Base-by-base conservation (phyloP, 2,329 filamentous ascomycete species). In the Xylaria sp. region DNA sequence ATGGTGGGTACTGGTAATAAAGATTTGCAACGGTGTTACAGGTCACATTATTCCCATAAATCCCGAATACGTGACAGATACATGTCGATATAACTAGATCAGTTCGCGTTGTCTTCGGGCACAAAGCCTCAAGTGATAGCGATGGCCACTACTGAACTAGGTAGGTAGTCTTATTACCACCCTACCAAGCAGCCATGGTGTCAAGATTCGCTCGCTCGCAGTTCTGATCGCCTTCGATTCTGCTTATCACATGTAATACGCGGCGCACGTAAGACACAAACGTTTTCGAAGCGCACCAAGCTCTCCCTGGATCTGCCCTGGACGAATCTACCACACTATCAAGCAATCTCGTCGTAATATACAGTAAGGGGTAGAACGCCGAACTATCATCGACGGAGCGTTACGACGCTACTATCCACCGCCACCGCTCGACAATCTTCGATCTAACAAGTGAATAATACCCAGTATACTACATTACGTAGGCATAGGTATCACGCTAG, bases 371-470 rank as follows among this genome's bases (percentile, higher is more conserved):
- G 24, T 27, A 27, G 24, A 27, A 27, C 24, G 24, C 24, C 24
- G 24, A 27, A 27, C 24, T 27, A 27, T 27, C 24, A 2, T 27
- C 24, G 24, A 27, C 34, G 8, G 7, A 36, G 34, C 34, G 11
- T 11, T 36, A 36, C 24, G 34, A 36, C 34, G 7, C 34, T 36
- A 36, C 34, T 36, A 36, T 32, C 24, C 24, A 27, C 24, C 24
- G 24, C 24, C 24, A 61, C 34, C 42, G 53, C 66, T 61, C 27
- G 50, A 62, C 61, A 61, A 68, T 65, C 50, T 65, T 68, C 66
- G 66, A 65, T 68, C 66, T 61, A 45, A 55, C 62, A 30, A 58
- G 60, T 11, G 34, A 36, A 36, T 54, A 36, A 36, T 54, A 63
- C 17, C 34, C 64, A 58, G 27, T 24, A 48, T 59, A 48, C 64